phyloP scores from a whole-genome alignment of 768 basidiomycete genomes.

The Tulasnella sp. region DNA sequence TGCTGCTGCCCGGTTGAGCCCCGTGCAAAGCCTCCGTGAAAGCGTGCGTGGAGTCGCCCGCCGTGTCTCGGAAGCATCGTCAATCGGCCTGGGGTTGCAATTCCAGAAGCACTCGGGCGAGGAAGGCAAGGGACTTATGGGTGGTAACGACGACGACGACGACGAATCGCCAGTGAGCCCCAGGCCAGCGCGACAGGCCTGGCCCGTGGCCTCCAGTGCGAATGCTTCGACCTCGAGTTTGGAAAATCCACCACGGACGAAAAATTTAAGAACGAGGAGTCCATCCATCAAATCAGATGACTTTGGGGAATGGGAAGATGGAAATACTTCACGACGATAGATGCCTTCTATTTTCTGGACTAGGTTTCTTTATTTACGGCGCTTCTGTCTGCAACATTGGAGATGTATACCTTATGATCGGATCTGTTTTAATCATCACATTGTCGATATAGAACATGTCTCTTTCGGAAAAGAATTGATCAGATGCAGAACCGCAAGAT shows the following conservation, averaged over 20 bases:
- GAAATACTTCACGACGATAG: neutral
- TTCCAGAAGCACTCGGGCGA: slow-evolving; percentile 35
- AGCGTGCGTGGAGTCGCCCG: slow-evolving; percentile 30
- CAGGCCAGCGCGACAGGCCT: neutral
- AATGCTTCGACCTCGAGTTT: neutral
- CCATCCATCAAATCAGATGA: slow-evolving; percentile 35
- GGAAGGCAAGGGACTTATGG: slow-evolving; percentile 47
- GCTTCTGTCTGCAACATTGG: neutral
- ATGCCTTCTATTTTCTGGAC: neutral
- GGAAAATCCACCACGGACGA: neutral
- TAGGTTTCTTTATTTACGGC: neutral
- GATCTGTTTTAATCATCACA: neutral
- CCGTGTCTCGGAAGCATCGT: slow-evolving; percentile 8
- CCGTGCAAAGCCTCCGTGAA: slow-evolving; percentile 32
- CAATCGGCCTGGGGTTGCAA: slow-evolving; percentile 19
- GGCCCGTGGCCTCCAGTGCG: neutral
- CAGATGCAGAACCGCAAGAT: neutral
- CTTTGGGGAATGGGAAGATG: slow-evolving; percentile 39
- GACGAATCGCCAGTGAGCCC: slow-evolving; percentile 31
- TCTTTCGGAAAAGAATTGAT: neutral
- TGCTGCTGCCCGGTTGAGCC: neutral
- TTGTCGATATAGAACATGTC: neutral
- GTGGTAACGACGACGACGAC: slow-evolving; percentile 39
- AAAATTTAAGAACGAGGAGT: slow-evolving; percentile 12
- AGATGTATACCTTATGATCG: neutral